phyloP scores from a whole-genome alignment of 2,329 filamentous ascomycete species.

The Shiraia bambusicola region DNA sequence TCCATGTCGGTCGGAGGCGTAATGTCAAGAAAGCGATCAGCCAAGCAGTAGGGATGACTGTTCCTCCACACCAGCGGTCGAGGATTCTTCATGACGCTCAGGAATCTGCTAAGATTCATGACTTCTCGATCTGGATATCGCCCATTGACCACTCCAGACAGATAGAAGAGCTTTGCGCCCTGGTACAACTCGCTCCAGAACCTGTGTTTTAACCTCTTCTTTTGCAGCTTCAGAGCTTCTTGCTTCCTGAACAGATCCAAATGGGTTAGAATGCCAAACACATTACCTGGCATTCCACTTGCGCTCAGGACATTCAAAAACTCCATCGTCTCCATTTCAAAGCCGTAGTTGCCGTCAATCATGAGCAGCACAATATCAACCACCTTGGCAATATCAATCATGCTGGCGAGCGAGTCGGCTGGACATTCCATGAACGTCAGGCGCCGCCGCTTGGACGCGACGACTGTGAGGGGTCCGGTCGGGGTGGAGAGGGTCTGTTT shows the following conservation, averaged over 20 bases:
- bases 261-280: conserved; percentile 96
- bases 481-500: conserved; percentile 92
- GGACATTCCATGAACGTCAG: conserved; percentile 96
- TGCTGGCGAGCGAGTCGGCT: conserved; percentile 87
- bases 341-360: conserved; percentile 98
- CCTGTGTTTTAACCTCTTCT: conserved; percentile 92
- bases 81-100: conserved; percentile 99
- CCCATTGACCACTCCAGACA: conserved; percentile 94
- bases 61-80: conserved; percentile 96
- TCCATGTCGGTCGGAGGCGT: conserved; percentile 92
- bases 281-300: conserved; percentile 97
- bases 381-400: conserved; percentile 96
- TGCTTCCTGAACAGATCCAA: conserved; percentile 94
- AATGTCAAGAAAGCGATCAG: conserved; percentile 92
- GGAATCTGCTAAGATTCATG: conserved; percentile 90
- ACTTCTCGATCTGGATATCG: conserved; percentile 95
- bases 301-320: conserved; percentile 92
- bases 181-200: conserved; percentile 98
- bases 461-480: conserved; percentile 88
- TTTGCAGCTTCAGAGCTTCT: conserved; percentile 85
- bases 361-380: conserved; percentile 96
- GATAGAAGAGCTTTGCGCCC: conserved; percentile 93
- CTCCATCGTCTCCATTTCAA: conserved; percentile 99
- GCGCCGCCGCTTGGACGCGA: conserved; percentile 92
- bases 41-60: conserved; percentile 88